These are phyloP conservation scores for Rhodotorula toruloides DNA, from an alignment of 768 basidiomycete genomes.

Conservation along the genomic window DNA sequence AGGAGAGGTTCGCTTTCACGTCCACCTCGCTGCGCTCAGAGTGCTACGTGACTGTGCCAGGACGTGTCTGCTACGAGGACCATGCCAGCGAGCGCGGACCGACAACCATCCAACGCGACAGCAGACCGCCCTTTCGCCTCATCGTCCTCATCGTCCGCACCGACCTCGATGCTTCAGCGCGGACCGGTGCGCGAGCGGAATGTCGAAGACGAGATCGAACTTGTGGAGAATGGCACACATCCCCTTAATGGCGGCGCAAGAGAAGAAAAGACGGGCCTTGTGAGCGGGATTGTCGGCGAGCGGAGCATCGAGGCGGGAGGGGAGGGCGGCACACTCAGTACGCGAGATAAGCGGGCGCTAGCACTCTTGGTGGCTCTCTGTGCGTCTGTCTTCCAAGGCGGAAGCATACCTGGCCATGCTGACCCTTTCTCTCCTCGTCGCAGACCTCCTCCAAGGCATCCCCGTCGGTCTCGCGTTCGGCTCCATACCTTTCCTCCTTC, in stretches of 20 bases:
- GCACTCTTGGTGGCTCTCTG: slow-evolving; percentile 78
- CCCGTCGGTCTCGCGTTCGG: slow-evolving; percentile 93
- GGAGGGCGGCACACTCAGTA: slow-evolving; percentile 52
- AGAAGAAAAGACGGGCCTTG: background rate
- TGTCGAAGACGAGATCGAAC: slow-evolving; percentile 24
- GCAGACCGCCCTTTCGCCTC: no score
- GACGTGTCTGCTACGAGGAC: no score
- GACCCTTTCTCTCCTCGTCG: slow-evolving; percentile 3
- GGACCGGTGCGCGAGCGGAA: background rate
- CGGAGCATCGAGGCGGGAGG: background rate
- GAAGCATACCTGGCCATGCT: background rate
- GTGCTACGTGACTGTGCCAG: no score
- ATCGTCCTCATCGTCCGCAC: no score
- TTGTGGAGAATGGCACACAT: slow-evolving; percentile 19
- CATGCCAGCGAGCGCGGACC: no score
- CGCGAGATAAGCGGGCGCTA: slow-evolving; percentile 78
- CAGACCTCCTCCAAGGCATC: slow-evolving; percentile 67
- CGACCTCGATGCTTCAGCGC: slow-evolving; percentile 30
- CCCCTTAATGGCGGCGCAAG: no score
- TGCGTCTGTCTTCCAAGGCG: slow-evolving; percentile 51
- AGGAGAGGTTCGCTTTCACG: no score
- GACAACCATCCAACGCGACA: no score
- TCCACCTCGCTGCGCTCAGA: no score
- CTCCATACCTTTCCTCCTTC: slow-evolving; percentile 91
- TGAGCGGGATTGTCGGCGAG: background rate